A percentile compares a stretch with the other conserved stretches of the same genome.
Conservation (phyloP, 2,329 filamentous ascomycete species). For the Diaporthe velutina region DNA sequence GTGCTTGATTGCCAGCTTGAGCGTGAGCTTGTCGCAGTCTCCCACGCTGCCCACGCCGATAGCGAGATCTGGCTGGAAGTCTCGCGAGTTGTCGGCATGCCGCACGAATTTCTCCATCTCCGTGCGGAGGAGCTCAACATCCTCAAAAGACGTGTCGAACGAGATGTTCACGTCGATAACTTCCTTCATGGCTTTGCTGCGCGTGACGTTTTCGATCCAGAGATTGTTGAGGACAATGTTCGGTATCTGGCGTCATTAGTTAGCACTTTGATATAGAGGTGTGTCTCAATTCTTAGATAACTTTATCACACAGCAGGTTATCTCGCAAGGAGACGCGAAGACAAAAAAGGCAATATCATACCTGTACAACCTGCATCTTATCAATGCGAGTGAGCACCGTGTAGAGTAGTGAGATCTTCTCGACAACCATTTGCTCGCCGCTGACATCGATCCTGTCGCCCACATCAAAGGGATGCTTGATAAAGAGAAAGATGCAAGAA, state of each 20-base stretch:
- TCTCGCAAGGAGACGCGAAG: background rate
- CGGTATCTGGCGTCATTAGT: conserved; percentile 71
- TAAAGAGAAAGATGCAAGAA: conserved; percentile 97
- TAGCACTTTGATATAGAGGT: background rate
- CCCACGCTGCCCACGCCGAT: conserved; percentile 84
- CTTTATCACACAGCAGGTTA: no score
- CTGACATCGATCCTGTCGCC: conserved; percentile 91
- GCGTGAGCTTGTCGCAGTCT: conserved; percentile 87
- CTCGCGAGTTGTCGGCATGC: conserved; percentile 85
- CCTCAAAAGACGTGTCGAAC: conserved; percentile 90
- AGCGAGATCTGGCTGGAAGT: conserved; percentile 88
- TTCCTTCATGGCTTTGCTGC: conserved; percentile 93
- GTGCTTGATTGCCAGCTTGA: conserved; percentile 88
- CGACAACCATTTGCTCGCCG: conserved; percentile 80
- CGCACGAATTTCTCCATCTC: conserved; percentile 91
- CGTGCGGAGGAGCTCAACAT: conserved; percentile 84
- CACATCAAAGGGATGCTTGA: conserved; percentile 98
- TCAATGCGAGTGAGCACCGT: conserved; percentile 89
- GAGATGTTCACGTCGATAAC: conserved; percentile 83
- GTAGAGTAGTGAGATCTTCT: conserved; percentile 94
- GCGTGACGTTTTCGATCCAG: conserved; percentile 96
- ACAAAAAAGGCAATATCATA: conserved; percentile 39
- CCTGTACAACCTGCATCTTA: conserved; percentile 80
- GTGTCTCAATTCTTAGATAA: background rate
- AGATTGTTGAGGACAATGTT: conserved; percentile 92